These are phyloP conservation scores for Fusarium pseudonygamai DNA, from an alignment of 2,329 filamentous ascomycete species.

Conservation along the genomic window DNA sequence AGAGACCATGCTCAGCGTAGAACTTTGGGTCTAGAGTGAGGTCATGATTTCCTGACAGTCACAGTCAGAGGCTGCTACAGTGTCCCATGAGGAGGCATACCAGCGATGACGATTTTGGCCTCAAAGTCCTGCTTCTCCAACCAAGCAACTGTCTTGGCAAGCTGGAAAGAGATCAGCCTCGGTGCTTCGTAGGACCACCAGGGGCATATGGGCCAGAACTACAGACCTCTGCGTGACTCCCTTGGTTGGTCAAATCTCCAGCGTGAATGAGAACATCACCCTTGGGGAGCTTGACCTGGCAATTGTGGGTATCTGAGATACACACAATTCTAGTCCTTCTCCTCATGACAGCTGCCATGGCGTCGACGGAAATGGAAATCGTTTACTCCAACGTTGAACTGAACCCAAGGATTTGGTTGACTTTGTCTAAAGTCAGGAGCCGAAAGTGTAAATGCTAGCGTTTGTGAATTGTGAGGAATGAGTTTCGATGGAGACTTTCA, in stretches of 20 bases:
- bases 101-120: constrained; percentile 75
- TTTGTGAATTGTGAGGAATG: constrained; percentile 1
- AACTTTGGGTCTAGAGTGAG: constrained; percentile 74
- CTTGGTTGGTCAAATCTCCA: constrained; percentile 80
- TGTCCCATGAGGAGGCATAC: constrained; percentile 50
- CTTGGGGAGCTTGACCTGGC: constrained; percentile 69
- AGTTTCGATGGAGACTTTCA: neutral
- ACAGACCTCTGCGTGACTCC: constrained; percentile 63
- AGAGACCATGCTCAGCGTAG: constrained; percentile 61
- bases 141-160: constrained; percentile 72
- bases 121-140: constrained; percentile 74
- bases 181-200: neutral
- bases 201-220: neutral
- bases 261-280: constrained; percentile 82
- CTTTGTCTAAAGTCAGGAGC: constrained; percentile 25
- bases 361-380: constrained; percentile 9
- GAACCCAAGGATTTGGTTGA: constrained; percentile 23
- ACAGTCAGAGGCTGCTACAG: constrained; percentile 10
- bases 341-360: constrained; percentile 27
- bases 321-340: constrained; percentile 74
- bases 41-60: constrained; percentile 75
- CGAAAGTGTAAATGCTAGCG: constrained; percentile 30
- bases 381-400: constrained; percentile 21
- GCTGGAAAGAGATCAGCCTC: constrained; percentile 42
- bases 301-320: constrained; percentile 81